Evolutionary conservation across 2,329 filamentous ascomycete genomes (phyloP), one percentile per base, ranked within the genome.

Genomic region (Bipolaris cookei): DNA sequence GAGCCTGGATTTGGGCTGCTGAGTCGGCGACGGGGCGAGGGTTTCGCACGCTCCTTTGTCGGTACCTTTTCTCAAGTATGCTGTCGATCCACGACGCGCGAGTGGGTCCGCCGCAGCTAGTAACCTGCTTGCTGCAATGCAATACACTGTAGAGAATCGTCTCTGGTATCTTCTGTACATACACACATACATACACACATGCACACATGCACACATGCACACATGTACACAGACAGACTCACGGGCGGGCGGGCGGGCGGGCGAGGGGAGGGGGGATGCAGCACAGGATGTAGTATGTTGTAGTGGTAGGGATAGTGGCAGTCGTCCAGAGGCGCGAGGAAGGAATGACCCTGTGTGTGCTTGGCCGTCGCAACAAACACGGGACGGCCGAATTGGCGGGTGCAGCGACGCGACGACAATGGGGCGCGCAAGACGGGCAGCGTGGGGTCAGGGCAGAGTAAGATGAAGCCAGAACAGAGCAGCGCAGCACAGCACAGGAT

Each of bases 321-420:
- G 54, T 48, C 42, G 62, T 65, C 45, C 16, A 38, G 38, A 38
- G 35, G 59, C 35, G 38, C 23, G 56, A 57, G 61, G 45, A 49
- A 59, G 51, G 60, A 59, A 43, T 45, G 54, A 52, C 37, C 20
- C 39, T 23, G 39, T 25, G 60, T 55, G 54, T 56, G 42, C 58
- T 58, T 51, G 51, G 41, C 55, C 47, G 56, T 54, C 44, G 62
- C 50, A 60, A 61, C 65, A 60, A 60, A 58, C 60, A 57, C 53
- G 56, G 44, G 50, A 56, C 51, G 53, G 37, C 21, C 42, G 39
- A 44, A 18, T 48, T 48, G 51, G 39, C 41, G 41, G 54, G 38
- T 53, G 57, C 62, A 63, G 54, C 42, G 30, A 58, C 38, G 14
- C 39, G 54, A 46, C 30, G 21, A 11, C 43, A 34, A 42, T 10